phyloP scores from a whole-genome alignment of 306 rosid species.

The Arachis hypogaea region DNA sequence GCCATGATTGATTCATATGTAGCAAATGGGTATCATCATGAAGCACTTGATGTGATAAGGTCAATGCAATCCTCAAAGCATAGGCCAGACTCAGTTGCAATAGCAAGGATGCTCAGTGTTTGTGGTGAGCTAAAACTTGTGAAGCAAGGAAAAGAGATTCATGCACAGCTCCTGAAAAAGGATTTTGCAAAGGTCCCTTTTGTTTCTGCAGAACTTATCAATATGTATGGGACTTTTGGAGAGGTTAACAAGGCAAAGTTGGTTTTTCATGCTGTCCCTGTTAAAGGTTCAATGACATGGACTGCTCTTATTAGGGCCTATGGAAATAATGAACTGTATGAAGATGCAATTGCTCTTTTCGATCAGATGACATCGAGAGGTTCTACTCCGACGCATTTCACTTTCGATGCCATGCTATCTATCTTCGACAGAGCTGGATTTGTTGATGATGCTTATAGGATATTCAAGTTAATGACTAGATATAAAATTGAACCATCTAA shows the following conservation, averaged over 20 bases:
- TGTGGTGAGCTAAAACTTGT: no score
- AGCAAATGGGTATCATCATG: no score
- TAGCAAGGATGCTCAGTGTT: no score
- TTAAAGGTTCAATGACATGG: constrained; percentile 79
- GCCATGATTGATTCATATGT: no score
- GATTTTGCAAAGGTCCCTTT: constrained; percentile 52
- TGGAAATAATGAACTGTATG: constrained; percentile 49
- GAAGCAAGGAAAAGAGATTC: no score
- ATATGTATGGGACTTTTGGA: constrained; percentile 68
- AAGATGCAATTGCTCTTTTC: no score
- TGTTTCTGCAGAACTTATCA: constrained; percentile 65
- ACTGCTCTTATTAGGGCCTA: constrained; percentile 73
- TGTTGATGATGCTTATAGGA: constrained; percentile 60
- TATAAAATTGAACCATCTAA: constrained; percentile 60
- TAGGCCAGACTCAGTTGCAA: no score
- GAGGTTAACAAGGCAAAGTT: constrained; percentile 49
- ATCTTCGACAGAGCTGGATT: constrained; percentile 70
- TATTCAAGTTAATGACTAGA: constrained; percentile 61
- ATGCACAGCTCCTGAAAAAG: constrained; percentile 28
- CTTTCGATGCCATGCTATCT: constrained; percentile 67
- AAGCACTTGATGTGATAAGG: no score
- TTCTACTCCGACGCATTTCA: constrained; percentile 33
- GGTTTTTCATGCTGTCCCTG: constrained; percentile 54
- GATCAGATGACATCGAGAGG: no score
- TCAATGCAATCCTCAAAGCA: no score